A percentile compares a stretch with the other conserved stretches of the same genome.
phyloP scores from a whole-genome alignment of 306 rosid genomes.

The Trifolium fragiferum region DNA sequence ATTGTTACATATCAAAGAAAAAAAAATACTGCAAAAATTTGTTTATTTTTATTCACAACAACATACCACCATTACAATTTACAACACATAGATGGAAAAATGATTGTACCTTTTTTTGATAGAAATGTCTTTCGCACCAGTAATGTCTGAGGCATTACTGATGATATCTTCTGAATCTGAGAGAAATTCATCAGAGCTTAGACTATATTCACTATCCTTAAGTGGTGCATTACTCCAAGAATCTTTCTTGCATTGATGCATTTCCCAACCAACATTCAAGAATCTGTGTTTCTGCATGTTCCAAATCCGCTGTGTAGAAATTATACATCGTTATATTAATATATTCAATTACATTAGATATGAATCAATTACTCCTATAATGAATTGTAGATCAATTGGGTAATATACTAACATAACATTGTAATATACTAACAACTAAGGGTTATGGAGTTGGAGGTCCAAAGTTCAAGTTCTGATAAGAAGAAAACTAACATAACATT shows the following conservation, averaged over 20 bases:
- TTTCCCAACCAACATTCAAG: conserved; percentile 32
- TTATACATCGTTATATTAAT: too few relatives aligned
- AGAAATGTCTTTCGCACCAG: not conserved
- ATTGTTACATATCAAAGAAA: too few relatives aligned
- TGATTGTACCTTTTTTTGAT: conserved; percentile 53
- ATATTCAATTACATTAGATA: too few relatives aligned
- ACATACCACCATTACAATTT: not conserved
- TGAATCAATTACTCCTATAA: not conserved
- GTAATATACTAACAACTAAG: too few relatives aligned
- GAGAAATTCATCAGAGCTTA: not conserved
- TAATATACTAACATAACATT: too few relatives aligned
- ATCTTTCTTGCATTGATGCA: conserved; percentile 41
- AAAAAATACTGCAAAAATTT: too few relatives aligned
- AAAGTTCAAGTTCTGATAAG: too few relatives aligned
- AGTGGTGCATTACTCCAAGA: conserved; percentile 44
- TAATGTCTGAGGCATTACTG: conserved; percentile 21
- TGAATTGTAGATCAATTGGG: too few relatives aligned
- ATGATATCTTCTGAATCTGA: conserved; percentile 36
- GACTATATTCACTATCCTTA: too few relatives aligned
- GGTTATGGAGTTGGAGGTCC: too few relatives aligned
- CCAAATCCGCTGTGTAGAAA: conserved; percentile 4
- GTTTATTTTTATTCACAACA: too few relatives aligned
- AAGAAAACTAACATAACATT: too few relatives aligned
- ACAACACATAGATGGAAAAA: conserved; percentile 13
- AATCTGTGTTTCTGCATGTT: conserved; percentile 38